Conservation (phyloP, 345 rosid genomes). For the Syzygium grande region DNA sequence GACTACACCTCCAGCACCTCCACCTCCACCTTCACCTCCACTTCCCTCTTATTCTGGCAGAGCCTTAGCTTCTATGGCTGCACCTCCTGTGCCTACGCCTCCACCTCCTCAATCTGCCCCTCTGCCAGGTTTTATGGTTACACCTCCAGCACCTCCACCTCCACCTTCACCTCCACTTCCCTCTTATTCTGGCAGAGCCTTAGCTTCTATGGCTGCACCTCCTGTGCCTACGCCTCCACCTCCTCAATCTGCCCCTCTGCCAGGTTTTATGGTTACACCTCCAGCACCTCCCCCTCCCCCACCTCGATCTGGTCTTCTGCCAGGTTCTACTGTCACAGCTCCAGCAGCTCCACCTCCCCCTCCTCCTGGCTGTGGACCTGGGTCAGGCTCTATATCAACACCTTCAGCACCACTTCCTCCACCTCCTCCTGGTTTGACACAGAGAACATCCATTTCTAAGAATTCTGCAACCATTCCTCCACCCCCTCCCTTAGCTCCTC, state of each 20-base stretch:
- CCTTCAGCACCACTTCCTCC: constrained; percentile 10
- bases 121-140: neutral
- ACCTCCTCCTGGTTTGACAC: constrained; percentile 24
- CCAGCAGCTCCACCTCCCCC: constrained; percentile 59
- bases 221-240: constrained; percentile 10
- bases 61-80: neutral
- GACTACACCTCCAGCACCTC: constrained; percentile 21
- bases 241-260: constrained; percentile 3
- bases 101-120: constrained; percentile 9
- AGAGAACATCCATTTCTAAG: constrained; percentile 14
- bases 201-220: neutral
- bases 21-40: constrained; percentile 7
- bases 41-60: neutral
- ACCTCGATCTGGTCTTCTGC: neutral
- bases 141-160: constrained; percentile 18
- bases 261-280: constrained; percentile 1
- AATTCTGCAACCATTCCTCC: neutral
- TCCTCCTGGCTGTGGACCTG: constrained; percentile 29
- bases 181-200: neutral
- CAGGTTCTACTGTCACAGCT: constrained; percentile 25
- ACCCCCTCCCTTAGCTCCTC: constrained; percentile 21
- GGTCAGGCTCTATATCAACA: neutral
- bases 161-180: constrained; percentile 13
- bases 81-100: constrained; percentile 3
- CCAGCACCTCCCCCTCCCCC: constrained; percentile 29